Conservation (phyloP, 1,139 yeast species). For the Yueomyces sp. region DNA sequence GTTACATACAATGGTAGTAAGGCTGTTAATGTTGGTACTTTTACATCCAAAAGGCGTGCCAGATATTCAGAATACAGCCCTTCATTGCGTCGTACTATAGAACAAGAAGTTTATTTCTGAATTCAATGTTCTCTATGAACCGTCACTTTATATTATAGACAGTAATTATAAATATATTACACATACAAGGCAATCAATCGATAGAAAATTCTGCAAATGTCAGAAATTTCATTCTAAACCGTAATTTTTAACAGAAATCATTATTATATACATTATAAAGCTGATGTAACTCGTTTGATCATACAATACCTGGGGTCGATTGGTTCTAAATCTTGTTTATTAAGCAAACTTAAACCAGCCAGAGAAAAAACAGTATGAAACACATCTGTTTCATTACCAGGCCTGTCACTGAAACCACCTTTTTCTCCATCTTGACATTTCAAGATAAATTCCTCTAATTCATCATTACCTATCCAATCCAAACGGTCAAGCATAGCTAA, state of each 20-base stretch:
- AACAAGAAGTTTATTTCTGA: conserved; percentile 35
- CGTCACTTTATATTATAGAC: background rate
- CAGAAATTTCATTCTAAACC: background rate
- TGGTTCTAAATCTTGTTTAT: conserved; percentile 39
- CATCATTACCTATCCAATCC: conserved; percentile 62
- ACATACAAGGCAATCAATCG: background rate
- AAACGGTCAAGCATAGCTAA: conserved; percentile 53
- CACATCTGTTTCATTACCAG: conserved; percentile 84
- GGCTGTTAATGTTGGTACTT: conserved; percentile 58
- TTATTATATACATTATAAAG: conserved; percentile 8
- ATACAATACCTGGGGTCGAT: conserved; percentile 84
- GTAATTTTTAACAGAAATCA: background rate
- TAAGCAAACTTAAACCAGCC: conserved; percentile 71
- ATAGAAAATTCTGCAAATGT: background rate
- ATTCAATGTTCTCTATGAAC: background rate
- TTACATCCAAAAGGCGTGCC: conserved; percentile 37
- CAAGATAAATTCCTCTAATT: conserved; percentile 54
- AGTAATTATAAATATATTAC: too few species aligned
- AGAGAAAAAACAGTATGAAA: conserved; percentile 87
- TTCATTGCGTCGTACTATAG: conserved; percentile 35
- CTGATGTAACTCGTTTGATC: conserved; percentile 38
- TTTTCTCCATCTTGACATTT: conserved; percentile 60
- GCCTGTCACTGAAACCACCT: conserved; percentile 91
- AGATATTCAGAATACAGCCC: conserved; percentile 67
- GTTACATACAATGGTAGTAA: conserved; percentile 75